Conservation (phyloP, 805 yeast species). For the Wickerhamomyces kurtzmanii region DNA sequence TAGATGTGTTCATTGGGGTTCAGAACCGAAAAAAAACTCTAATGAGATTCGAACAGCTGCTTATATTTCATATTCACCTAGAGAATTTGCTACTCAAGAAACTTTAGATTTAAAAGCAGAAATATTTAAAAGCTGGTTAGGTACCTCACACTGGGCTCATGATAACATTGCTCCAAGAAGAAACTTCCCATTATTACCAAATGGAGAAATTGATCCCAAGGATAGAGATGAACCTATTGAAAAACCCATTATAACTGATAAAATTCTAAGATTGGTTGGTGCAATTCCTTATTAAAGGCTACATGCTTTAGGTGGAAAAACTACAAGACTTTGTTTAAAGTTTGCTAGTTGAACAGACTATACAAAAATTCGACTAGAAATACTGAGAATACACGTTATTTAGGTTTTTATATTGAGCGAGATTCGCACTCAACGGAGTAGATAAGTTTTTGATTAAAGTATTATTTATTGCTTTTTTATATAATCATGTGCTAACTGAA, state of each 20-base stretch:
- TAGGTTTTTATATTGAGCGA: too few relatives aligned
- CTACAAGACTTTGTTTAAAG: too few relatives aligned
- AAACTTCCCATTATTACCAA: slow-evolving; percentile 6
- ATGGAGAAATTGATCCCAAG: slow-evolving; percentile 15
- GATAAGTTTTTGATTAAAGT: too few relatives aligned
- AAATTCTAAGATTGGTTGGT: slow-evolving; percentile 20
- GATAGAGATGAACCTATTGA: slow-evolving; percentile 15
- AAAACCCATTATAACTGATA: slow-evolving; percentile 16
- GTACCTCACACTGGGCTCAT: slow-evolving; percentile 24
- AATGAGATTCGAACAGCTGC: slow-evolving; percentile 19
- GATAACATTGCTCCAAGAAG: slow-evolving; percentile 14
- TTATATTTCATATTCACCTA: slow-evolving; percentile 21
- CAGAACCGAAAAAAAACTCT: slow-evolving; percentile 15
- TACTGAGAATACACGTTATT: too few relatives aligned
- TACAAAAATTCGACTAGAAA: too few relatives aligned
- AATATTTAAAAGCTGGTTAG: slow-evolving; percentile 15
- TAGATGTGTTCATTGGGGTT: slow-evolving; percentile 21
- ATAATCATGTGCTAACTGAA: too few relatives aligned
- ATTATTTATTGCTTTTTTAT: too few relatives aligned
- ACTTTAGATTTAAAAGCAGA: slow-evolving; percentile 11
- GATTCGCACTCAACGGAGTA: too few relatives aligned
- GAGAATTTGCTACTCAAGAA: slow-evolving; percentile 21
- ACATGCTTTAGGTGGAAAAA: too few relatives aligned
- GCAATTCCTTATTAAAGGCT: too few relatives aligned
- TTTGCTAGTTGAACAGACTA: too few relatives aligned